Base-by-base conservation (phyloP, 2,329 filamentous ascomycete genomes). In the Fusarium sp. region DNA sequence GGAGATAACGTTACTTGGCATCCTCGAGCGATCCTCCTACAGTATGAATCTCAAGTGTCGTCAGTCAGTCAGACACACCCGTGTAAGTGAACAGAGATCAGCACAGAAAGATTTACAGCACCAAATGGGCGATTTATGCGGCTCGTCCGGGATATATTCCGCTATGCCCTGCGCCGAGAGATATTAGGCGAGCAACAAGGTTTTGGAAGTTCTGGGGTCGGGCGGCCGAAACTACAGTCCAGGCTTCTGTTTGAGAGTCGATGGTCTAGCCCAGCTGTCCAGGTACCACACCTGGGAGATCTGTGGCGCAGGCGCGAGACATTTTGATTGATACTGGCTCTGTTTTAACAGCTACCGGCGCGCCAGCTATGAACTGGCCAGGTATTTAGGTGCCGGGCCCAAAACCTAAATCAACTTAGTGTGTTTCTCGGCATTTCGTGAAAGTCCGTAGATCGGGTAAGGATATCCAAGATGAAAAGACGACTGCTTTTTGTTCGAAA, bases 71-170 rank as follows among this genome's bases (percentile, higher is more conserved):
- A 38, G 64, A 49, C 38, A 54, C 61, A 39, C 41, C 54, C 33
- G 35, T 65, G 49, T 55, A 45, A 55, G 49, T 55, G 44, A 38
- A 27, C 49, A 38, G 49, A 42, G 56, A 66, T 72, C 70, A 70
- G 65, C 60, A 47, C 50, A 72, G 33, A 33, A 55, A 25, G 29
- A 49, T 27, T 62, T 54, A 54, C 49, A 39, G 18, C 22, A 53
- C 49, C 33, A 39, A 53, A 53, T 53, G 49, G 56, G 44, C 41
- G 27, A 25, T 42, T 66, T 55, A 62, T 55, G 60, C 67, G 62
- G 70, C 47, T 66, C 39, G 55, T 42, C 65, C 66, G 70, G 70
- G 54, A 61, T 46, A 59, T 62, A 56, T 73, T 73, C 70, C 70
- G 70, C 55, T 42, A 31, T 53, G 56, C 44, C 70, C 70, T 61